Evolutionary conservation across 768 basidiomycete species (phyloP).

Genomic region (Sarcomyxa edulis): DNA sequence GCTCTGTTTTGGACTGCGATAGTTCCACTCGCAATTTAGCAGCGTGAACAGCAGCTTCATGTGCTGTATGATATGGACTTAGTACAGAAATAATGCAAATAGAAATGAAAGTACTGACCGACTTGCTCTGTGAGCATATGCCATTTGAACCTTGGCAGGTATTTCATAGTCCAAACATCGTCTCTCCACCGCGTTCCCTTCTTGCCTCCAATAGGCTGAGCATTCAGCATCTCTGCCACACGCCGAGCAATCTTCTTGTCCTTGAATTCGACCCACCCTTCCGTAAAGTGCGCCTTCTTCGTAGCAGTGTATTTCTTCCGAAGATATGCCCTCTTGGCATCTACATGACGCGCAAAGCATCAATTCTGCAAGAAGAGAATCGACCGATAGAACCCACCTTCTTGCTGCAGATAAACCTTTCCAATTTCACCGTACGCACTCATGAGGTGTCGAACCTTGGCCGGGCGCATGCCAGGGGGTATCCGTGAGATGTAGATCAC

Average conservation of each 20-base stretch:
- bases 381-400: slow-evolving; percentile 77
- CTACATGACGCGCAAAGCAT: slow-evolving; percentile 29
- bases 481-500: slow-evolving; percentile 94
- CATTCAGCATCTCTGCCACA: slow-evolving; percentile 94
- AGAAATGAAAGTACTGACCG: slow-evolving; percentile 49
- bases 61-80: slow-evolving; percentile 45
- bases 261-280: slow-evolving; percentile 98
- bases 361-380: neutral
- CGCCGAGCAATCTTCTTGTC: slow-evolving; percentile 88
- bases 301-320: slow-evolving; percentile 77
- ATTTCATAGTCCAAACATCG: slow-evolving; percentile 99
- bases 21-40: slow-evolving; percentile 91
- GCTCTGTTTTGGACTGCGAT: slow-evolving; percentile 81
- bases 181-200: slow-evolving; percentile 89
- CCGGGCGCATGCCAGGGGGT: slow-evolving; percentile 96
- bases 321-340: slow-evolving; percentile 83
- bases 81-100: neutral
- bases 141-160: slow-evolving; percentile 97
- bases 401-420: slow-evolving; percentile 88
- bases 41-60: slow-evolving; percentile 85
- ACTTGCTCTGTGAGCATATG: slow-evolving; percentile 98
- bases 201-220: slow-evolving; percentile 91
- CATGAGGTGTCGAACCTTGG: slow-evolving; percentile 94
- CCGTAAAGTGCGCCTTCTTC: slow-evolving; percentile 84
- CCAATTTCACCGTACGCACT: slow-evolving; percentile 86